Percentiles rank a stretch among this genome's conserved stretches.
phyloP scores from a whole-genome alignment of 164 flowering plant species.

The Platanus orientalis region DNA sequence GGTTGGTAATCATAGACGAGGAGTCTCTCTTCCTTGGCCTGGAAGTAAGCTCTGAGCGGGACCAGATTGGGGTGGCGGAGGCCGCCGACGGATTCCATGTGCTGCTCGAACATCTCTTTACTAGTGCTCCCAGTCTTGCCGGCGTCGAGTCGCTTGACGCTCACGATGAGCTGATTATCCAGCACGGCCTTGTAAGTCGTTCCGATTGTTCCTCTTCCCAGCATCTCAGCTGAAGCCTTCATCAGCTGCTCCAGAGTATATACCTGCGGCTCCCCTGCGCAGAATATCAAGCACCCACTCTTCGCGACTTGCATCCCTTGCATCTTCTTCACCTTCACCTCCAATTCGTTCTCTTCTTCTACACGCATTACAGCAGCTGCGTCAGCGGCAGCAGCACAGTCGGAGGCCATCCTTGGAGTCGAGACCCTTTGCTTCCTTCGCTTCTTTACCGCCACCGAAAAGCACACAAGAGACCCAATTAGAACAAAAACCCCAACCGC shows the following conservation, averaged over 20 bases:
- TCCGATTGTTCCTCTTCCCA: constrained; percentile 81
- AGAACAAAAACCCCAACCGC: constrained; percentile 29
- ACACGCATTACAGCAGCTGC: constrained; percentile 44
- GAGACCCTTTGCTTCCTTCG: constrained; percentile 14
- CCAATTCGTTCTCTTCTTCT: constrained; percentile 55
- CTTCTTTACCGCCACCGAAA: constrained; percentile 24
- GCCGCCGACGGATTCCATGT: constrained; percentile 74
- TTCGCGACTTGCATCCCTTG: constrained; percentile 39
- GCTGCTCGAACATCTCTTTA: constrained; percentile 60
- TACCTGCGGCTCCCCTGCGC: constrained; percentile 74
- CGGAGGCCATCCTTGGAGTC: constrained; percentile 18
- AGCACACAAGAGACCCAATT: constrained; percentile 26
- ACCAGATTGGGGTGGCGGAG: constrained; percentile 88
- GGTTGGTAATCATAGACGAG: constrained; percentile 80
- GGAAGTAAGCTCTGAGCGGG: constrained; percentile 80
- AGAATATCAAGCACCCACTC: constrained; percentile 75
- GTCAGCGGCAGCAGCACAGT: constrained; percentile 20
- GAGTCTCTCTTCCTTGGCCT: constrained; percentile 84
- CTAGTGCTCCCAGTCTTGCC: constrained; percentile 35
- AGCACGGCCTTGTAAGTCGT: constrained; percentile 90
- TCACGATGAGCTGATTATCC: constrained; percentile 66
- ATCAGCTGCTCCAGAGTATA: constrained; percentile 84
- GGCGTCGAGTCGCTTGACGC: constrained; percentile 76
- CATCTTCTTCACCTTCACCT: constrained; percentile 48
- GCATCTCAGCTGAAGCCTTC: constrained; percentile 88